Evolutionary conservation across 805 yeast species (phyloP).

Genomic region (Wickerhamiella siamensis): DNA sequence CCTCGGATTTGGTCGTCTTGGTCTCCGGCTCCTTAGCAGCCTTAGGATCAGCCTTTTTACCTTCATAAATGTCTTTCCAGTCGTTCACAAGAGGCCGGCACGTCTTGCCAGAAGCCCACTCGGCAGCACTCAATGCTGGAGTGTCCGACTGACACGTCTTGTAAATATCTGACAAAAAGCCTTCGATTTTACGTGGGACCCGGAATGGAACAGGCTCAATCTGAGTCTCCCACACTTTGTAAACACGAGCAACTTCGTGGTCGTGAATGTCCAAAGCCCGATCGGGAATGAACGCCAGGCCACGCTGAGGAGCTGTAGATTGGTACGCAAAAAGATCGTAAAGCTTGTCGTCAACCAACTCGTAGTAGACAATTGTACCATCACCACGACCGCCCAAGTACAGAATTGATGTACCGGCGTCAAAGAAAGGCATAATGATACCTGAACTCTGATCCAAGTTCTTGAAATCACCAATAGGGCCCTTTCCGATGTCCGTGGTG

Average conservation of each 20-base stretch:
- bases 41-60: constrained; percentile 34
- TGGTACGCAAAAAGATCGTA: constrained; percentile 77
- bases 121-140: constrained; percentile 67
- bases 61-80: constrained; percentile 70
- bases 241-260: constrained; percentile 70
- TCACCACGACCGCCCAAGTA: constrained; percentile 96
- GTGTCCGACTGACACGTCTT: constrained; percentile 76
- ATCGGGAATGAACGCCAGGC: constrained; percentile 83
- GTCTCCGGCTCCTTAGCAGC: constrained; percentile 13
- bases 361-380: constrained; percentile 90
- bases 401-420: constrained; percentile 61
- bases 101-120: constrained; percentile 65
- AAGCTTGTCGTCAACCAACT: constrained; percentile 71
- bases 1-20: constrained; percentile 25
- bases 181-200: constrained; percentile 89
- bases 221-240: constrained; percentile 66
- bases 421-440: constrained; percentile 81
- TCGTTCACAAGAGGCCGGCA: constrained; percentile 67
- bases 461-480: constrained; percentile 82
- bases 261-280: constrained; percentile 62
- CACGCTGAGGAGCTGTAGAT: constrained; percentile 89
- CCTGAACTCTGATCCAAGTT: constrained; percentile 86
- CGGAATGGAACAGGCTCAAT: constrained; percentile 86
- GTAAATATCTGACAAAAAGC: constrained; percentile 82
- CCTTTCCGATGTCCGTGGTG: constrained; percentile 50